Percentiles rank a stretch among this genome's conserved stretches.
Conservation (phyloP, 2,329 filamentous ascomycete species). For the Graphiopsis chlorocephala region DNA sequence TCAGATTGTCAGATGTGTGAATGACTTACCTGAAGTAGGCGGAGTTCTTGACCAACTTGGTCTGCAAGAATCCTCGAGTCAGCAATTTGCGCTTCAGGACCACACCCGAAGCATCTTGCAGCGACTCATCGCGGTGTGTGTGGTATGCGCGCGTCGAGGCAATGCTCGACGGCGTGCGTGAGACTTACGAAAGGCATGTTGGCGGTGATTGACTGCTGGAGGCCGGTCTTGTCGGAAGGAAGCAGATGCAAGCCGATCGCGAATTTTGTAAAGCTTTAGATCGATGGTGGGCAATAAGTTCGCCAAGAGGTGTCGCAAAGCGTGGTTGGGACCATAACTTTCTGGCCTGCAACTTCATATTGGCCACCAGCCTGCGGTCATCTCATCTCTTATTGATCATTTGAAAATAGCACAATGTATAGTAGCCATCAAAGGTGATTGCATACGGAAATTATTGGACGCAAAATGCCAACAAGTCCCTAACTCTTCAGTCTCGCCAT, state of each 20-base stretch:
- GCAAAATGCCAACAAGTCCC: background rate
- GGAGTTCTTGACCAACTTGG: constrained; percentile 95
- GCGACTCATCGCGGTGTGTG: constrained; percentile 57
- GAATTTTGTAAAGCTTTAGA: constrained; percentile 10
- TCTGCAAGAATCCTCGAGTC: constrained; percentile 72
- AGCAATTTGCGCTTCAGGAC: constrained; percentile 99
- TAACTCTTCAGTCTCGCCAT: background rate
- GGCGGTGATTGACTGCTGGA: constrained; percentile 23
- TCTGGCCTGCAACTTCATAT: background rate
- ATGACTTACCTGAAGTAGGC: constrained; percentile 91
- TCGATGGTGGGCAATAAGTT: background rate
- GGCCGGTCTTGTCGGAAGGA: constrained; percentile 14
- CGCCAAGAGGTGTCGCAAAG: constrained; percentile 13
- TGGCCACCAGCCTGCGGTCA: background rate
- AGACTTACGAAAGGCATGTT: constrained; percentile 50
- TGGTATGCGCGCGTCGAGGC: background rate
- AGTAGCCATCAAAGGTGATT: background rate
- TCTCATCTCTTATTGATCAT: background rate
- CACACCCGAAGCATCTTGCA: constrained; percentile 98
- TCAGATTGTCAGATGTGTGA: background rate
- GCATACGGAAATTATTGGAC: background rate
- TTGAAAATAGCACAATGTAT: background rate
- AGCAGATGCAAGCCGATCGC: background rate
- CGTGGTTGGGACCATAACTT: background rate
- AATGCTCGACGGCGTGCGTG: constrained; percentile 19